Evolutionary conservation across 805 yeast species (phyloP).

Genomic region (Pichia gijzeniarum): DNA sequence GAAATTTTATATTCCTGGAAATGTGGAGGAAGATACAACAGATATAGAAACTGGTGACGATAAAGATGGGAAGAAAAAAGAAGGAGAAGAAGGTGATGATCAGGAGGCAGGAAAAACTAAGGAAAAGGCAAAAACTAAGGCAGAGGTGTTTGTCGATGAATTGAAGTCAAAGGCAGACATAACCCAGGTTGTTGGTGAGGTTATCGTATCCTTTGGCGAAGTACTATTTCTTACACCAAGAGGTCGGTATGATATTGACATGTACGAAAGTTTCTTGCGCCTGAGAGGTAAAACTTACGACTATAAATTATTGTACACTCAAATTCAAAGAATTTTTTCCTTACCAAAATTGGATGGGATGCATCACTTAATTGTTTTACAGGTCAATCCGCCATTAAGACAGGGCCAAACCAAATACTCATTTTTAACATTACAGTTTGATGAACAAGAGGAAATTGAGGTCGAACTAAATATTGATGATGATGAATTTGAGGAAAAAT

Average conservation of each 20-base stretch:
- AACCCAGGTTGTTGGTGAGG: slow-evolving; percentile 91
- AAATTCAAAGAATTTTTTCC: slow-evolving; percentile 84
- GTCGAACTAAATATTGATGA: slow-evolving; percentile 82
- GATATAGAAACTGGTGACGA: slow-evolving; percentile 27
- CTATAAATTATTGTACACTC: slow-evolving; percentile 86
- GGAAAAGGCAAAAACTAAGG: slow-evolving; percentile 55
- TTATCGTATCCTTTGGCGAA: slow-evolving; percentile 88
- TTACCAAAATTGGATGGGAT: slow-evolving; percentile 92
- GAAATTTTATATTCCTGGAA: slow-evolving; percentile 91
- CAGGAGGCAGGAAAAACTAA: slow-evolving; percentile 28
- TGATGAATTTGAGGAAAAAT: slow-evolving; percentile 68
- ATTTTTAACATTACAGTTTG: slow-evolving; percentile 82
- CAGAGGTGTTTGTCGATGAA: slow-evolving; percentile 82
- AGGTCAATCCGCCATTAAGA: slow-evolving; percentile 93
- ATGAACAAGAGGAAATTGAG: slow-evolving; percentile 85
- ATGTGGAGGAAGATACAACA: slow-evolving; percentile 43
- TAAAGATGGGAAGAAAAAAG: slow-evolving; percentile 9
- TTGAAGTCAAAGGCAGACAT: slow-evolving; percentile 89
- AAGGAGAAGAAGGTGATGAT: slow-evolving; percentile 17
- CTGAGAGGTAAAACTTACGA: slow-evolving; percentile 97
- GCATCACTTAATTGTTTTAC: slow-evolving; percentile 81
- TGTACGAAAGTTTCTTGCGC: slow-evolving; percentile 81
- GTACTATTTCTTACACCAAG: slow-evolving; percentile 92
- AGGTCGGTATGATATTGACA: slow-evolving; percentile 96
- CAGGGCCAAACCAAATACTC: slow-evolving; percentile 98